phyloP scores from a whole-genome alignment of 2,329 filamentous ascomycete genomes.

The Coniella vitis region DNA sequence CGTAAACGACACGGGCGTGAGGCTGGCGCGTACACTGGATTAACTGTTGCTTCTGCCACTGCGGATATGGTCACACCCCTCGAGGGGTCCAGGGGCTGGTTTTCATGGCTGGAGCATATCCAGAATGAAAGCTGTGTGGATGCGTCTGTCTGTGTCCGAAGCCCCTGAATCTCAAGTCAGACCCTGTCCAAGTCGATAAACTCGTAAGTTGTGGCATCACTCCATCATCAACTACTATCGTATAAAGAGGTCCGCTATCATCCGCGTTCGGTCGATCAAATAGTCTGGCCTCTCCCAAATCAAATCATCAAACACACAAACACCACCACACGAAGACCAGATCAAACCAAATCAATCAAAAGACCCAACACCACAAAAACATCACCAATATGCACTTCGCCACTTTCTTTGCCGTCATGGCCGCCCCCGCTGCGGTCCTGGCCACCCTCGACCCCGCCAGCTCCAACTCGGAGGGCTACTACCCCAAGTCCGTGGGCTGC shows the following conservation, averaged over 20 bases:
- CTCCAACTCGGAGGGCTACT: constrained; percentile 30
- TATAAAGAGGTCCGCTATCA: too few relatives aligned
- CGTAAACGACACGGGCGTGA: background rate
- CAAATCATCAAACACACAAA: background rate
- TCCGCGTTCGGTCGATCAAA: too few relatives aligned
- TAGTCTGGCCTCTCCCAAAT: too few relatives aligned
- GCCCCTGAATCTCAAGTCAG: too few relatives aligned
- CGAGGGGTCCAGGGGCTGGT: background rate
- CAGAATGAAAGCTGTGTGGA: too few relatives aligned
- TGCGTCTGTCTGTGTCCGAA: too few relatives aligned
- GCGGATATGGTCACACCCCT: background rate
- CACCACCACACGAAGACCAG: background rate
- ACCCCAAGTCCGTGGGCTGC: constrained; percentile 24
- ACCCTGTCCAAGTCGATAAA: too few relatives aligned
- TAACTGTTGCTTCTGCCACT: background rate
- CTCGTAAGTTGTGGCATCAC: too few relatives aligned
- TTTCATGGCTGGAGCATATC: too few relatives aligned
- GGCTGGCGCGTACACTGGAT: background rate
- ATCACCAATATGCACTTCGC: constrained; percentile 9
- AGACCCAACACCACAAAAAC: too few relatives aligned
- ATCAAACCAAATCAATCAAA: background rate
- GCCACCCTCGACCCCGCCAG: constrained; percentile 27
- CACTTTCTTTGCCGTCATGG: constrained; percentile 7
- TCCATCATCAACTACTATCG: too few relatives aligned
- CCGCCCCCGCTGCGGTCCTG: constrained; percentile 9